These are phyloP conservation scores for Pneumocystis jirovecii DNA, from an alignment of 1,139 yeast species.

Conservation along the genomic window DNA sequence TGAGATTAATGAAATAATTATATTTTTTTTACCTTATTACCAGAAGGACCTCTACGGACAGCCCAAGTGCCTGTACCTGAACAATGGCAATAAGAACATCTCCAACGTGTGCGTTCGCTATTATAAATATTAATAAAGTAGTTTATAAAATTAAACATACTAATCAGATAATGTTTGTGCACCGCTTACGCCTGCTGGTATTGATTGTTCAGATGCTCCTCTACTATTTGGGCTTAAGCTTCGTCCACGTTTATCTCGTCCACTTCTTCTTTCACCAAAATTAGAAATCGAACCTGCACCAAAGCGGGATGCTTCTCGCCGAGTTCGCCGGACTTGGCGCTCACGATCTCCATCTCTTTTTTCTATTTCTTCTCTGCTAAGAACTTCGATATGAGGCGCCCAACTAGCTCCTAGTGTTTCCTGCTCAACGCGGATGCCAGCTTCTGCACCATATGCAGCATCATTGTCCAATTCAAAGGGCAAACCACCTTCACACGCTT, in stretches of 20 bases:
- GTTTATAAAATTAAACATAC: neutral
- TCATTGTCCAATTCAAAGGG: conserved; percentile 45
- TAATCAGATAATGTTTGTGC: conserved; percentile 6
- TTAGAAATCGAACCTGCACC: conserved; percentile 23
- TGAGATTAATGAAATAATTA: neutral
- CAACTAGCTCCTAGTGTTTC: conserved; percentile 57
- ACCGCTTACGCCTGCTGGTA: conserved; percentile 8
- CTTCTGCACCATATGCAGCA: conserved; percentile 44
- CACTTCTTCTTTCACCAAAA: conserved; percentile 7
- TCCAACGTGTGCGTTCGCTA: conserved; percentile 12
- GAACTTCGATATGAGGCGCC: conserved; percentile 76
- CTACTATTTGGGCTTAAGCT: conserved; percentile 1
- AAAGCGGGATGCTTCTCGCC: conserved; percentile 71
- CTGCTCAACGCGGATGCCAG: conserved; percentile 51
- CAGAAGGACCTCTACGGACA: conserved; percentile 11
- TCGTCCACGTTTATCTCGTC: conserved; percentile 1
- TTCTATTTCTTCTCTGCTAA: conserved; percentile 87
- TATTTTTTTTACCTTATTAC: neutral
- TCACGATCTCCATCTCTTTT: conserved; percentile 91
- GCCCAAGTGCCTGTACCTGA: conserved; percentile 11
- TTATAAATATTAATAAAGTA: neutral
- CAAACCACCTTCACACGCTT: conserved; percentile 64
- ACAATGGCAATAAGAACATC: conserved; percentile 11
- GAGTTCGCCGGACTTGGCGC: conserved; percentile 74
- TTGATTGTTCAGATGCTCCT: conserved; percentile 3